Percentiles rank a stretch among this genome's conserved stretches.
These are phyloP conservation scores for Solanum tacnaense DNA, from an alignment of 257 asterid species.

Conservation along the genomic window DNA sequence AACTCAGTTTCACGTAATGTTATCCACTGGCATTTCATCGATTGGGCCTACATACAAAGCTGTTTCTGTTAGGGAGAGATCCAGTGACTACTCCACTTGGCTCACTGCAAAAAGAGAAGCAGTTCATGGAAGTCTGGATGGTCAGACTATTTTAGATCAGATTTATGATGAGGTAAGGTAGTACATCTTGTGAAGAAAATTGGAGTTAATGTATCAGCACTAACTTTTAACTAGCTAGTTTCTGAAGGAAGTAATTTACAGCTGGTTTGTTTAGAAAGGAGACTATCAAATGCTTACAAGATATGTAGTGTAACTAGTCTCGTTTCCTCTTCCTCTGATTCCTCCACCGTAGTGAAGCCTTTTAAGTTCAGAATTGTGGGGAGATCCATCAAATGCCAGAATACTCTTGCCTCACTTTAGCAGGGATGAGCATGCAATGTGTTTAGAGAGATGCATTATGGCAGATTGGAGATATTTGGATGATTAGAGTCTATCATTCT, in stretches of 20 bases:
- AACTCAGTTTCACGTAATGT: conserved; percentile 54
- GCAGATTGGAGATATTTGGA: not conserved
- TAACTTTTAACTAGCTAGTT: not conserved
- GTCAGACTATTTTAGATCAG: conserved; percentile 52
- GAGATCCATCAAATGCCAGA: not conserved
- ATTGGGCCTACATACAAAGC: conserved; percentile 59
- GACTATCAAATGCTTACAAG: not conserved
- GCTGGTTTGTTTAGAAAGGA: not conserved
- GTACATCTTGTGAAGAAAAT: not conserved
- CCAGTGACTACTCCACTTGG: conserved; percentile 33
- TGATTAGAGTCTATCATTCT: not conserved
- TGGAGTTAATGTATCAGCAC: not conserved
- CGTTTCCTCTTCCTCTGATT: not conserved
- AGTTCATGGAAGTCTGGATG: conserved; percentile 51
- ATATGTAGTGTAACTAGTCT: not conserved
- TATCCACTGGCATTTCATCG: conserved; percentile 65
- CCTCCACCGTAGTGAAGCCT: not conserved
- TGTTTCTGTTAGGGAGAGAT: conserved; percentile 44
- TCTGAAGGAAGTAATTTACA: not conserved
- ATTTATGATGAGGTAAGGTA: conserved; percentile 54
- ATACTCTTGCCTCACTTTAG: not conserved
- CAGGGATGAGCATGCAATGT: not conserved
- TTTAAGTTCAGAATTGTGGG: not conserved
- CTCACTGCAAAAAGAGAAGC: conserved; percentile 62
- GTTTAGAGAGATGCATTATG: not conserved